Evolutionary conservation across 2,329 filamentous ascomycete genomes (phyloP).

Genomic region (Claviceps arundinis): DNA sequence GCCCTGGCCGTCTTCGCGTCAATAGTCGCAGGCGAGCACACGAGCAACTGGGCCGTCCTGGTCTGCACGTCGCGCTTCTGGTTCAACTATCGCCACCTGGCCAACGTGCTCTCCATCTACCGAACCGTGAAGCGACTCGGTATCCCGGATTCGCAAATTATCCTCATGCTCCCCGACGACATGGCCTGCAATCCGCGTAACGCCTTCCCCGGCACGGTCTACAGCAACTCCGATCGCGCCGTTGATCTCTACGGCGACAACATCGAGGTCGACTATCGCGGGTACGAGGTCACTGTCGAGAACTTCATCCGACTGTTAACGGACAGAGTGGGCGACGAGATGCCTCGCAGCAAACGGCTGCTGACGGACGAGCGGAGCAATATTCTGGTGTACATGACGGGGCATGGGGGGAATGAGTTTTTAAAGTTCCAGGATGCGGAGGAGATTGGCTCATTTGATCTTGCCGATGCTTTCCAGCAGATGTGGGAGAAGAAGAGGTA

Average conservation of each 20-base stretch:
- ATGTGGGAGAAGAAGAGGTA: conserved; percentile 99
- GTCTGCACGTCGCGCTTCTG: conserved; percentile 97
- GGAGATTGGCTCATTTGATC: conserved; percentile 90
- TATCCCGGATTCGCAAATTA: conserved; percentile 97
- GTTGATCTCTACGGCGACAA: conserved; percentile 97
- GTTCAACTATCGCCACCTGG: conserved; percentile 99
- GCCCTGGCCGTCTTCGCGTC: conserved; percentile 32
- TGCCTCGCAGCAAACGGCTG: conserved; percentile 85
- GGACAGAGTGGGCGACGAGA: conserved; percentile 85
- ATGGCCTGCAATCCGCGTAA: conserved; percentile 99
- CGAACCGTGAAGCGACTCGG: conserved; percentile 95
- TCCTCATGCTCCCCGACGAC: conserved; percentile 98
- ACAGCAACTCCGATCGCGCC: conserved; percentile 92
- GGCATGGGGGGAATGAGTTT: conserved; percentile 94
- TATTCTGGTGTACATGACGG: conserved; percentile 98
- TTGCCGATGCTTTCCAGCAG: conserved; percentile 95
- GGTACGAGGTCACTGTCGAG: conserved; percentile 97
- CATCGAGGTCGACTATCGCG: conserved; percentile 96
- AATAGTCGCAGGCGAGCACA: conserved; percentile 57
- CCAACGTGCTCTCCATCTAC: conserved; percentile 94
- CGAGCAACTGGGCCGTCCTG: conserved; percentile 98
- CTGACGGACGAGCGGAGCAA: conserved; percentile 93
- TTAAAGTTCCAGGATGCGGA: conserved; percentile 97
- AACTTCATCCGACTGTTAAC: conserved; percentile 95
- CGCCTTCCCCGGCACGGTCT: conserved; percentile 92